Evolutionary conservation across 176 grass and related monocot genomes (phyloP).

Genomic region (Puya raimondii): DNA sequence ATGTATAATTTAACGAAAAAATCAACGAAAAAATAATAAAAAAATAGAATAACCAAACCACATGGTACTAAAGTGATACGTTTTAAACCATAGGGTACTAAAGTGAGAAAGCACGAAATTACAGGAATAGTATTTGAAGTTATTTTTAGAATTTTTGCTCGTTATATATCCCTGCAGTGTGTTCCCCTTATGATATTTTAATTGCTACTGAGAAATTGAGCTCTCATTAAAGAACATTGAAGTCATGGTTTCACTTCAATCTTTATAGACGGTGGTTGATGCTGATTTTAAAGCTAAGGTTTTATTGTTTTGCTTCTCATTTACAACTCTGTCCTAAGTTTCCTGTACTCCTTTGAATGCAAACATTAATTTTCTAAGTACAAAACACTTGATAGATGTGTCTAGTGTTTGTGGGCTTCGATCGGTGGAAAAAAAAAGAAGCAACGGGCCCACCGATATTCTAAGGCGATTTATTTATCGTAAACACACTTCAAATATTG

Average conservation of each 20-base stretch:
- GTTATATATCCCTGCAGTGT: too few relatives aligned
- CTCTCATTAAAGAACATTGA: constrained; percentile 33
- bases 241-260: constrained; percentile 23
- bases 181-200: too few relatives aligned
- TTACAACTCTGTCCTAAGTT: background rate
- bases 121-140: too few relatives aligned
- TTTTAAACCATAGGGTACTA: too few relatives aligned
- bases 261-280: background rate
- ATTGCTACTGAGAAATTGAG: constrained; percentile 11
- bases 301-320: background rate
- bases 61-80: too few relatives aligned
- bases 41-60: too few relatives aligned
- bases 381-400: background rate
- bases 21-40: too few relatives aligned
- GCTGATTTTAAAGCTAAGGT: background rate
- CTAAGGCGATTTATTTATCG: too few relatives aligned
- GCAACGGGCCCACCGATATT: background rate
- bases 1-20: too few relatives aligned
- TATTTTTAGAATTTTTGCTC: too few relatives aligned
- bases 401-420: background rate
- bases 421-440: background rate
- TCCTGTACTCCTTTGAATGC: background rate
- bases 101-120: too few relatives aligned
- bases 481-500: too few relatives aligned
- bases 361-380: background rate